These are phyloP conservation scores for Clavispora vitiphila DNA, from an alignment of 805 yeast genomes.

Conservation along the genomic window DNA sequence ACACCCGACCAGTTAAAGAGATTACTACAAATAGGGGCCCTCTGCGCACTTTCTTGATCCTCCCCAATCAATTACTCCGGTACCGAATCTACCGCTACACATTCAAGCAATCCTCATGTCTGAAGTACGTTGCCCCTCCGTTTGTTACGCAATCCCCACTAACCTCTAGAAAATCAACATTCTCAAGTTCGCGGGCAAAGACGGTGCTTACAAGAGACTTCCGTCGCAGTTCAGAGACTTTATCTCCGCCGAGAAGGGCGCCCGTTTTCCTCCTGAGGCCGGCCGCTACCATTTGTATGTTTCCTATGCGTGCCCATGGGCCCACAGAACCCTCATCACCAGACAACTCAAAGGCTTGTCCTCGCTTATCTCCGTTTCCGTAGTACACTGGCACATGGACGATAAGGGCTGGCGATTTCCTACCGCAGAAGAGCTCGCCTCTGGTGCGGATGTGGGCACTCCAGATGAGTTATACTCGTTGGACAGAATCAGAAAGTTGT, in stretches of 20 bases:
- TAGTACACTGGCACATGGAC: conserved; percentile 91
- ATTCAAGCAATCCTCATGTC: conserved; percentile 3
- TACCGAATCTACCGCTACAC: no score
- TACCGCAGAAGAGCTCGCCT: conserved; percentile 36
- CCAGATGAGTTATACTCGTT: conserved; percentile 48
- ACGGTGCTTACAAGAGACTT: conserved; percentile 55
- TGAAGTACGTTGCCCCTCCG: conserved; percentile 1
- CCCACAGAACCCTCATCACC: conserved; percentile 76
- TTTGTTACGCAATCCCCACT: not conserved
- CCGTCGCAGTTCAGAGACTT: conserved; percentile 57
- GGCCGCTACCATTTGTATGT: conserved; percentile 85
- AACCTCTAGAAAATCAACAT: conserved; percentile 32
- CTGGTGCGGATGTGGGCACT: conserved; percentile 40
- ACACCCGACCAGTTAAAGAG: not conserved
- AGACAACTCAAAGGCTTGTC: conserved; percentile 67
- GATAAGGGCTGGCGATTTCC: conserved; percentile 85
- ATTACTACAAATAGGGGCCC: not conserved
- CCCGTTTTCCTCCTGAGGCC: conserved; percentile 66
- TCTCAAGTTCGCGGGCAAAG: conserved; percentile 44
- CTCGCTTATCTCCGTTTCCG: conserved; percentile 58
- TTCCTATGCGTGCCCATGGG: conserved; percentile 94
- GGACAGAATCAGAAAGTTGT: conserved; percentile 62
- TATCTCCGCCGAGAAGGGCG: conserved; percentile 53
- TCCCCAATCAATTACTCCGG: not conserved
- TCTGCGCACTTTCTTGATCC: no score